Evolutionary conservation across 1,284 basidiomycete species (phyloP).

Genomic region (Sporisorium scitamineum): DNA sequence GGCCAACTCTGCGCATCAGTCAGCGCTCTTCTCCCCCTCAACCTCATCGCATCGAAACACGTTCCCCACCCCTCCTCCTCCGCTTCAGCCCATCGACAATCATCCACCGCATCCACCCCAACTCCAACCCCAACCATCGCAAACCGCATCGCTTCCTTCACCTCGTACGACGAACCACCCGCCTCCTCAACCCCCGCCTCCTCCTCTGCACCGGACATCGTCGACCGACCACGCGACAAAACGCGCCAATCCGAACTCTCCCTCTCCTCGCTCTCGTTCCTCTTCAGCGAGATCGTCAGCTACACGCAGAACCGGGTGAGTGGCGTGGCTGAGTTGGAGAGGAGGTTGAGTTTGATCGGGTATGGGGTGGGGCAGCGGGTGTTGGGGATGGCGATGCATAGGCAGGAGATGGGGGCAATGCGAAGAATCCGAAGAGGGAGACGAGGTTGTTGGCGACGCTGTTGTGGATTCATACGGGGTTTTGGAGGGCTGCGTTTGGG

Average conservation of each 20-base stretch:
- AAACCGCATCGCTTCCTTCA: slow-evolving; percentile 20
- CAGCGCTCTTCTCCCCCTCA: slow-evolving; percentile 9
- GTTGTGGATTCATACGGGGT: slow-evolving; percentile 73
- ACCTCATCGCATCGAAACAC: slow-evolving; percentile 2
- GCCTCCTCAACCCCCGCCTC: background rate
- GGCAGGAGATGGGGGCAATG: slow-evolving; percentile 52
- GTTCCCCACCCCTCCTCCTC: background rate
- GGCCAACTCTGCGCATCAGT: slow-evolving; percentile 16
- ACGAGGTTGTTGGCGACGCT: slow-evolving; percentile 62
- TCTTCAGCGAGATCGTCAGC: slow-evolving; percentile 63
- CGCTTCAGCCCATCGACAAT: background rate
- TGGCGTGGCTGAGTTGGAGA: slow-evolving; percentile 92
- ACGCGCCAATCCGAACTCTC: slow-evolving; percentile 47
- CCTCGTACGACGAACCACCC: slow-evolving; percentile 5
- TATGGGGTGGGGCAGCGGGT: slow-evolving; percentile 58
- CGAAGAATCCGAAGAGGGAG: slow-evolving; percentile 63
- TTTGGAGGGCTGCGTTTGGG: slow-evolving; percentile 94
- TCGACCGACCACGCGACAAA: slow-evolving; percentile 64
- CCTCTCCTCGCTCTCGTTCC: slow-evolving; percentile 52
- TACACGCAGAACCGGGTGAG: slow-evolving; percentile 94
- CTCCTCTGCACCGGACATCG: slow-evolving; percentile 44
- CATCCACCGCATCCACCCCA: background rate
- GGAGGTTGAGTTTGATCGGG: slow-evolving; percentile 55
- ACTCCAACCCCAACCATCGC: background rate
- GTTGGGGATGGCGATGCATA: slow-evolving; percentile 50